Evolutionary conservation across 768 basidiomycete species (phyloP).

Genomic region (Calocybe gangraenosa): DNA sequence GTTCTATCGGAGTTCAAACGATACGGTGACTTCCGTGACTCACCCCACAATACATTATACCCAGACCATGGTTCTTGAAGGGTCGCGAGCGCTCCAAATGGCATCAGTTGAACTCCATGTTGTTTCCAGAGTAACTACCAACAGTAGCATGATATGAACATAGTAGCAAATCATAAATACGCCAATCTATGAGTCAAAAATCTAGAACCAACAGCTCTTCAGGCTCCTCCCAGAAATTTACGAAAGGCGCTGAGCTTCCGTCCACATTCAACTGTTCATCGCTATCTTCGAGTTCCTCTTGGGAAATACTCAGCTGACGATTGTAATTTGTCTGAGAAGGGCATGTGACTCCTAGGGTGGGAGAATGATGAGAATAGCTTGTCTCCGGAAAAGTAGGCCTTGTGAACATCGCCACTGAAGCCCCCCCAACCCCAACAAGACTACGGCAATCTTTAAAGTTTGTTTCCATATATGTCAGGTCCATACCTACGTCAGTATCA

Average conservation of each 20-base stretch:
- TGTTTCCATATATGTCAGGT: constrained; percentile 4
- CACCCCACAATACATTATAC: background rate
- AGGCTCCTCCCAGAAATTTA: constrained; percentile 7
- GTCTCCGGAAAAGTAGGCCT: constrained; percentile 4
- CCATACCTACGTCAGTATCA: constrained; percentile 11
- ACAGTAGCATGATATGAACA: background rate
- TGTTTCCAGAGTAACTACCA: constrained; percentile 9
- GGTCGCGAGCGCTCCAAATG: too few species aligned
- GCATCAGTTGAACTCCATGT: background rate
- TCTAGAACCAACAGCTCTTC: constrained; percentile 10
- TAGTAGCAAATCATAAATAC: background rate
- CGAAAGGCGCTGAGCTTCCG: background rate
- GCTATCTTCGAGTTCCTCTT: constrained; percentile 10
- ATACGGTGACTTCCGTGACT: constrained; percentile 15
- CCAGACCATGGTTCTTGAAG: background rate
- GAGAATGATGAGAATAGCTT: constrained; percentile 10
- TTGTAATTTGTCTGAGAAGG: constrained; percentile 7
- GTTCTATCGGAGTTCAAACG: constrained; percentile 28
- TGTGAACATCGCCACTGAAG: constrained; percentile 13
- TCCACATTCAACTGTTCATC: constrained; percentile 8
- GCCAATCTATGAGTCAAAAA: constrained; percentile 5
- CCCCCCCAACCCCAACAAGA: constrained; percentile 13
- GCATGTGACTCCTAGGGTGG: constrained; percentile 17
- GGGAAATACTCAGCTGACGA: constrained; percentile 9
- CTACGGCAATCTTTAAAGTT: constrained; percentile 3